Conservation (phyloP, 164 flowering plant genomes). For the Brasenia schreberi region DNA sequence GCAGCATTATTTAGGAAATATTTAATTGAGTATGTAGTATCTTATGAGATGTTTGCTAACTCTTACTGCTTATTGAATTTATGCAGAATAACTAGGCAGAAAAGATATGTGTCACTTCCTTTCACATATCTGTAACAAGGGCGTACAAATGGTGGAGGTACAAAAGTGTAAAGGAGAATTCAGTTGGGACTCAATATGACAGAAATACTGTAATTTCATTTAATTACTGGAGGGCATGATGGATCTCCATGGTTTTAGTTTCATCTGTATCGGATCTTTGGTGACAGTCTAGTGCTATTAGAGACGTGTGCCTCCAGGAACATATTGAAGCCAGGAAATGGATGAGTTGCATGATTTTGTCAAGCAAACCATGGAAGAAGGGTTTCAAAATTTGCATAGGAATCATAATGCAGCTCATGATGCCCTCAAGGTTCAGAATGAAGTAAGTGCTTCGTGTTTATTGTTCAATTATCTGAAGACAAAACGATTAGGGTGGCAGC, state of each 20-base stretch:
- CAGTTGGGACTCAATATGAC: background rate
- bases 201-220: background rate
- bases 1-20: no score
- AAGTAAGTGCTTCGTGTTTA: background rate
- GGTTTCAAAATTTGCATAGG: background rate
- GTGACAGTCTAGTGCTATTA: no score
- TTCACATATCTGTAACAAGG: background rate
- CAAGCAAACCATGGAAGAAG: background rate
- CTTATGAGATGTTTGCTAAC: background rate
- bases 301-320: no score
- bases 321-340: background rate
- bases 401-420: background rate
- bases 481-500: background rate
- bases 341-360: background rate
- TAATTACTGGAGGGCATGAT: no score
- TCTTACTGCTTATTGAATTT: background rate
- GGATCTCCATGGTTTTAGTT: no score
- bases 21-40: no score
- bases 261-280: no score
- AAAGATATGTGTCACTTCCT: background rate
- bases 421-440: background rate
- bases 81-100: background rate
- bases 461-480: background rate
- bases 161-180: background rate
- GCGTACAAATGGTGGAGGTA: background rate